phyloP scores from a whole-genome alignment of 2,329 filamentous ascomycete genomes.

The Fusarium compactum region DNA sequence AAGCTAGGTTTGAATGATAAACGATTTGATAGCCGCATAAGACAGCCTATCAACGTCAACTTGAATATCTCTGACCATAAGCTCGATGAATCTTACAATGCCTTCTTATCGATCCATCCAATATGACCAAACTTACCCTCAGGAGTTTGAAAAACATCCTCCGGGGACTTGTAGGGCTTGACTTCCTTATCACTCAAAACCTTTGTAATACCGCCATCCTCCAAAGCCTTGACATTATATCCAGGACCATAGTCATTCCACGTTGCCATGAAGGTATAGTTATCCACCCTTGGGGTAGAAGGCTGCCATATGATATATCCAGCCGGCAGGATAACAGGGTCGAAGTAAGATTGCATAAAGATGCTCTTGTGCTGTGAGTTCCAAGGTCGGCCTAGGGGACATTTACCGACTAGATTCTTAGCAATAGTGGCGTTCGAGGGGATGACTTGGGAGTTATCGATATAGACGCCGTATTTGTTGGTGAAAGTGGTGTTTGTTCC shows the following conservation, averaged over 20 bases:
- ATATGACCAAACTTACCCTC: constrained; percentile 25
- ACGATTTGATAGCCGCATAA: neutral
- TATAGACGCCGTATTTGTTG: constrained; percentile 77
- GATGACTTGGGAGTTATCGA: constrained; percentile 65
- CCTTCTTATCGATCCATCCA: constrained; percentile 33
- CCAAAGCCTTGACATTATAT: constrained; percentile 62
- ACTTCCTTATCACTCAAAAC: constrained; percentile 57
- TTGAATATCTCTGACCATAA: neutral
- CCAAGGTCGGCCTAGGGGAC: constrained; percentile 72
- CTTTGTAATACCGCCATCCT: constrained; percentile 55
- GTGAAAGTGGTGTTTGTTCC: constrained; percentile 70
- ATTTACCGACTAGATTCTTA: constrained; percentile 55
- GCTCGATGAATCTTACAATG: neutral
- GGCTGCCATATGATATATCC: constrained; percentile 61
- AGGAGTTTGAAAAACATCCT: constrained; percentile 35
- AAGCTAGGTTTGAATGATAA: neutral
- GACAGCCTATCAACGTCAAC: neutral
- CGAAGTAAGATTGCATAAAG: constrained; percentile 67
- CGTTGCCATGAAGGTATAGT: constrained; percentile 68
- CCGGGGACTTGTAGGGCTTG: constrained; percentile 41
- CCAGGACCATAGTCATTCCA: constrained; percentile 65
- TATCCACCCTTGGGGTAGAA: constrained; percentile 44
- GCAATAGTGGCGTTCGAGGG: constrained; percentile 66
- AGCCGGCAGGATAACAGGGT: constrained; percentile 62
- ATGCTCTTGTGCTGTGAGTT: constrained; percentile 69